These are phyloP conservation scores for Entoloma clypeatum DNA, from an alignment of 1,284 basidiomycete genomes.

Conservation along the genomic window DNA sequence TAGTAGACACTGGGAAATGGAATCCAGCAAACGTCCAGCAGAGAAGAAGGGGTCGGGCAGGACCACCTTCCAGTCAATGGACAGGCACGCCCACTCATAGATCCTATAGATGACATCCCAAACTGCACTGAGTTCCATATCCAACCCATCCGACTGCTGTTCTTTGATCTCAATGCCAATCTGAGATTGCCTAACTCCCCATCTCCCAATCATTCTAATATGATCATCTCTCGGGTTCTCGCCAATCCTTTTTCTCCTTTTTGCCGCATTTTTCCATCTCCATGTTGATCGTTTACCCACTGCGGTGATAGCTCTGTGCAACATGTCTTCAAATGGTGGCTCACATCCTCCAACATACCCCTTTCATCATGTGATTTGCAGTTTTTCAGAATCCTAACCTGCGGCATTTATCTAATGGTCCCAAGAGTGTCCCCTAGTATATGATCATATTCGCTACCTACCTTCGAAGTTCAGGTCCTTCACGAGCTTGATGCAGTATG, in stretches of 20 bases:
- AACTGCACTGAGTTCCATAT: slow-evolving; percentile 47
- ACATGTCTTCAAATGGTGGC: slow-evolving; percentile 36
- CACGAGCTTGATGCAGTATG: slow-evolving; percentile 33
- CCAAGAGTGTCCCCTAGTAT: slow-evolving; percentile 27
- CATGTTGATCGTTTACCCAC: slow-evolving; percentile 45
- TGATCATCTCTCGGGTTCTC: slow-evolving; percentile 68
- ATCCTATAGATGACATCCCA: slow-evolving; percentile 64
- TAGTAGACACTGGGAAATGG: slow-evolving; percentile 66
- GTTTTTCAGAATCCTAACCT: slow-evolving; percentile 23
- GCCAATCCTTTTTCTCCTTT: slow-evolving; percentile 55
- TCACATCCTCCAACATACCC: slow-evolving; percentile 29
- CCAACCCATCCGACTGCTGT: slow-evolving; percentile 58
- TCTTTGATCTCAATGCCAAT: slow-evolving; percentile 55
- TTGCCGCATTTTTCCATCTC: slow-evolving; percentile 40
- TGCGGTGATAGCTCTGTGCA: slow-evolving; percentile 51
- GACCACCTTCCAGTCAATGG: slow-evolving; percentile 87
- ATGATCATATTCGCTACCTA: slow-evolving; percentile 31
- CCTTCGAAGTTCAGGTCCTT: slow-evolving; percentile 23
- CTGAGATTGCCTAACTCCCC: slow-evolving; percentile 59
- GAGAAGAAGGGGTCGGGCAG: slow-evolving; percentile 76
- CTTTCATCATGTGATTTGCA: slow-evolving; percentile 34
- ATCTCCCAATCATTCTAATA: slow-evolving; percentile 56
- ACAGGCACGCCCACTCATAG: slow-evolving; percentile 61
- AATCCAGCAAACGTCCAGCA: slow-evolving; percentile 64
- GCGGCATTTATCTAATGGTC: slow-evolving; percentile 24